These are phyloP conservation scores for Protea cynaroides DNA, from an alignment of 164 flowering plant species.

Conservation along the genomic window DNA sequence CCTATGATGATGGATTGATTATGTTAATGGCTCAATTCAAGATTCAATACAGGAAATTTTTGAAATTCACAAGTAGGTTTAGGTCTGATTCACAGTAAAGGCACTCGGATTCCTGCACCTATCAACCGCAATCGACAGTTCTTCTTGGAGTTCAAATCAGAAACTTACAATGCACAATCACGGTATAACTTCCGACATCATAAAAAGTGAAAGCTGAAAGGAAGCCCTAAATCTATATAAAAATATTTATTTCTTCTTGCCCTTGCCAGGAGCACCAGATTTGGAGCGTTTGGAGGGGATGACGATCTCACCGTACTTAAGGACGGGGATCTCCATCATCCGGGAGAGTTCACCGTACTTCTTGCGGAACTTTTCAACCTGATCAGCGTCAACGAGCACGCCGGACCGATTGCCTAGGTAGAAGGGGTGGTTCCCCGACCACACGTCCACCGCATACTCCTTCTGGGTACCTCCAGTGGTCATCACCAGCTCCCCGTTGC, in stretches of 20 bases:
- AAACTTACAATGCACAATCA: too few relatives aligned
- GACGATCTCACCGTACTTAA: conserved; percentile 57
- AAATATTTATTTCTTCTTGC: conserved; percentile 37
- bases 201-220: too few relatives aligned
- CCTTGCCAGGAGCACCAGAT: conserved; percentile 29
- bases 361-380: conserved; percentile 74
- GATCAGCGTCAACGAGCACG: conserved; percentile 44
- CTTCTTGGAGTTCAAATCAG: too few relatives aligned
- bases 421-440: conserved; percentile 89
- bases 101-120: too few relatives aligned
- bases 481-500: conserved; percentile 73
- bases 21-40: too few relatives aligned
- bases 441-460: conserved; percentile 78
- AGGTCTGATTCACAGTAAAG: too few relatives aligned
- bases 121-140: too few relatives aligned
- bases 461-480: conserved; percentile 78
- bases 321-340: conserved; percentile 63
- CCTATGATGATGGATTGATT: too few relatives aligned
- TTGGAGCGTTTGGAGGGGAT: conserved; percentile 42
- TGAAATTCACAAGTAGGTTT: too few relatives aligned
- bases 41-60: too few relatives aligned
- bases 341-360: conserved; percentile 38
- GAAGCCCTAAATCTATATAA: too few relatives aligned
- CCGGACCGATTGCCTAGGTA: conserved; percentile 57
- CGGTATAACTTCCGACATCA: too few relatives aligned